Evolutionary conservation across 805 yeast species (phyloP).

Genomic region (Lachancea thermotolerans): DNA sequence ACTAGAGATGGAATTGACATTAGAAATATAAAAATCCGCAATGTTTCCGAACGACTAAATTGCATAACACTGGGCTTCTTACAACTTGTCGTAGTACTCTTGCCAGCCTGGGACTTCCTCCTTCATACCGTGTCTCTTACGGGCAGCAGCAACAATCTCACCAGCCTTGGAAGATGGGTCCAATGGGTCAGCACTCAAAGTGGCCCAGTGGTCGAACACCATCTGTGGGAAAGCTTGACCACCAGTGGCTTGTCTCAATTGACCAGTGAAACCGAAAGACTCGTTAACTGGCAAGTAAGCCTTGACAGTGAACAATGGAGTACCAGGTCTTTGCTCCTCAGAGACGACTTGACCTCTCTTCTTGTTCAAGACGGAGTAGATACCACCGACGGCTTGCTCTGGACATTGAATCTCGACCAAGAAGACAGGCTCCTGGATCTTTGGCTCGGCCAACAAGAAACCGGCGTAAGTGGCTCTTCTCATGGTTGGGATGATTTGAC

Average conservation of each 20-base stretch:
- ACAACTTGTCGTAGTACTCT: slow-evolving; percentile 94
- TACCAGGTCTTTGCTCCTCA: slow-evolving; percentile 99
- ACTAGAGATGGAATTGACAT: slow-evolving; percentile 6
- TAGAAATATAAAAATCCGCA: slow-evolving; percentile 6
- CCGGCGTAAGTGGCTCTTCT: slow-evolving; percentile 99
- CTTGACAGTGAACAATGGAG: slow-evolving; percentile 99
- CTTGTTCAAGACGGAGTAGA: slow-evolving; percentile 98
- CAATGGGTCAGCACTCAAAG: slow-evolving; percentile 85
- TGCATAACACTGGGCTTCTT: slow-evolving; percentile 24
- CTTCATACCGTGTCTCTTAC: slow-evolving; percentile 97
- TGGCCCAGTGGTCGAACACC: slow-evolving; percentile 98
- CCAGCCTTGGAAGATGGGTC: slow-evolving; percentile 76
- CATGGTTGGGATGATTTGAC: slow-evolving; percentile 99
- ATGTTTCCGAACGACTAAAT: slow-evolving; percentile 11
- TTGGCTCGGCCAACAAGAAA: slow-evolving; percentile 96
- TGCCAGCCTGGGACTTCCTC: slow-evolving; percentile 98
- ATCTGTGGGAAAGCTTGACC: slow-evolving; percentile 99
- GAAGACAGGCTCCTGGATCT: slow-evolving; percentile 98
- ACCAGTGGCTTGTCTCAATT: slow-evolving; percentile 99
- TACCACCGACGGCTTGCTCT: slow-evolving; percentile 99
- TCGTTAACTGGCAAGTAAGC: slow-evolving; percentile 99
- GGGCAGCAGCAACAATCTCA: slow-evolving; percentile 55
- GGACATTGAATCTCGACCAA: slow-evolving; percentile 99
- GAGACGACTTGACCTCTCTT: slow-evolving; percentile 99
- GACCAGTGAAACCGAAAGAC: slow-evolving; percentile 99